These are phyloP conservation scores for Eucalyptus camaldulensis DNA, from an alignment of 345 rosid genomes.

Conservation along the genomic window DNA sequence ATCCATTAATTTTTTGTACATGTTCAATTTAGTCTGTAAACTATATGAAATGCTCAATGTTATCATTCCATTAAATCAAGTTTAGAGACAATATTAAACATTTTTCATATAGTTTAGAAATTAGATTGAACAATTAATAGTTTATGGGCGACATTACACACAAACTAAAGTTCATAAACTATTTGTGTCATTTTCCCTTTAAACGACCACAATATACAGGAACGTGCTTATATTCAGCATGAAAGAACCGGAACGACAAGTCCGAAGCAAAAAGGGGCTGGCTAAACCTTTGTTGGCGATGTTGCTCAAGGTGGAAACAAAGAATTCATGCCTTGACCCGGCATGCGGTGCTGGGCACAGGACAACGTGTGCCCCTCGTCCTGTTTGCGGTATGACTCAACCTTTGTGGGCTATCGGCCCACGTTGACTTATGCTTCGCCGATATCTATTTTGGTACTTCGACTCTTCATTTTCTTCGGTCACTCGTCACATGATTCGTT, in stretches of 20 bases:
- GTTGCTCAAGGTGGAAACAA: neutral
- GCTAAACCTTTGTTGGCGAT: neutral
- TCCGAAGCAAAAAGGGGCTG: neutral
- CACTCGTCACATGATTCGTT: neutral
- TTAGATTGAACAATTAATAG: too few species aligned
- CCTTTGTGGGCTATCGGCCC: neutral
- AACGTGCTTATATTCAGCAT: neutral
- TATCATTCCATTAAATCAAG: neutral
- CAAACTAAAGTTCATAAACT: too few species aligned
- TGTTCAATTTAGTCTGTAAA: too few species aligned
- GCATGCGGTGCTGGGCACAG: neutral
- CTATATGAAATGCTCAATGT: too few species aligned
- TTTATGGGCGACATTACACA: rapidly evolving
- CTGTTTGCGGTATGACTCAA: neutral
- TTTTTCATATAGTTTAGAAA: too few species aligned
- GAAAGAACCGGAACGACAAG: neutral
- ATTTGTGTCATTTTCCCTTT: neutral
- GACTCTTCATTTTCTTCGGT: too few species aligned
- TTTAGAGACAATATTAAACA: rapidly evolving
- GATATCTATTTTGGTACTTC: neutral
- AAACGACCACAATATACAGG: too few species aligned
- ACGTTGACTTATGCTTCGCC: neutral
- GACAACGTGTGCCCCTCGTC: neutral
- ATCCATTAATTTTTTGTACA: too few species aligned
- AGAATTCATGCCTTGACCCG: neutral